A percentile compares a stretch with the other conserved stretches of the same genome.
Evolutionary conservation across 139 green algal genomes (phyloP).

Genomic region (Penium margaritaceum): DNA sequence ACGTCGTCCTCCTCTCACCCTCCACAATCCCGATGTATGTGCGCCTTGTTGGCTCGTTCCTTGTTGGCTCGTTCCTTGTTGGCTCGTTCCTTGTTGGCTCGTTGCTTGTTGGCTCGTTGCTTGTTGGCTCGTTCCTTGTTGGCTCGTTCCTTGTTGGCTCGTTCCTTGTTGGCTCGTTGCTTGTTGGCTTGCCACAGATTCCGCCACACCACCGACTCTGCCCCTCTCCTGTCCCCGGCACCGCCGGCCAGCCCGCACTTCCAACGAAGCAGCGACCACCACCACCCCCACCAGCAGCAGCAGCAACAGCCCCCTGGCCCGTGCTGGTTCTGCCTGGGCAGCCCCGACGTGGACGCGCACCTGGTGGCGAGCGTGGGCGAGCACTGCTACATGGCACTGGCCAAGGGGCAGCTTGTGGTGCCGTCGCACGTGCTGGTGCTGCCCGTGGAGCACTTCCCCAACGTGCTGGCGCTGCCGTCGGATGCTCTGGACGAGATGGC

Average conservation of each 20-base stretch:
- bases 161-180: too few species aligned
- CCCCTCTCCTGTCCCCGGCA: not conserved
- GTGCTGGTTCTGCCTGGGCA: slow-evolving; percentile 47
- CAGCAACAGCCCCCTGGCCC: slow-evolving; percentile 11
- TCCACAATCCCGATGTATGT: too few species aligned
- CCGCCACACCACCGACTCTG: too few species aligned
- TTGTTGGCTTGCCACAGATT: too few species aligned
- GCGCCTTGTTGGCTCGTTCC: too few species aligned
- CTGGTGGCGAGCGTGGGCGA: slow-evolving; percentile 33
- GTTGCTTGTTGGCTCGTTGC: too few species aligned
- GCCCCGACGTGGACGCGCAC: slow-evolving; percentile 32
- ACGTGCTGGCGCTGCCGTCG: slow-evolving; percentile 50
- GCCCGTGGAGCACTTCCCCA: slow-evolving; percentile 79
- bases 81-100: too few species aligned
- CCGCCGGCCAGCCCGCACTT: not conserved
- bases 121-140: too few species aligned
- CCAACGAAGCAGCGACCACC: not conserved
- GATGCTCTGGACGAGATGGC: slow-evolving; percentile 32
- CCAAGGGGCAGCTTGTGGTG: slow-evolving; percentile 40
- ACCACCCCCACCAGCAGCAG: not conserved
- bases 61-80: too few species aligned
- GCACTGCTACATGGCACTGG: slow-evolving; percentile 33
- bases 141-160: too few species aligned
- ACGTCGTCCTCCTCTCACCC: too few species aligned
- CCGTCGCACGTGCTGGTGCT: slow-evolving; percentile 74